These are phyloP conservation scores for Phytophthora capsici DNA, from an alignment of 352 stramenopile species.

Conservation along the genomic window DNA sequence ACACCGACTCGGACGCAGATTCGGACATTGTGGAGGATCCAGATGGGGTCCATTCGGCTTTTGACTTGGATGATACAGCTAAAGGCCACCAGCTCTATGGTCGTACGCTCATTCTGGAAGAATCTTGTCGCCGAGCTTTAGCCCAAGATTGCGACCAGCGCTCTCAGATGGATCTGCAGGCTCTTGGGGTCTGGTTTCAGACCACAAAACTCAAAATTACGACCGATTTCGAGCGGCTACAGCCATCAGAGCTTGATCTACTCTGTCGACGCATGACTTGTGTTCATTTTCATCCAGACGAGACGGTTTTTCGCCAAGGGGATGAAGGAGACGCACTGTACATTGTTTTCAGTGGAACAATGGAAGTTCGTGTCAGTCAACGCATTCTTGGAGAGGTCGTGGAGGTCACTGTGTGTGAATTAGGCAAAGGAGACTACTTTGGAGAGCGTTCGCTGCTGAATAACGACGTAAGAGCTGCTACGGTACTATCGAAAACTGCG, in stretches of 20 bases:
- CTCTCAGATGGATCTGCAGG: conserved; percentile 62
- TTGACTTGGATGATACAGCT: conserved; percentile 41
- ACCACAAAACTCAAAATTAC: conserved; percentile 80
- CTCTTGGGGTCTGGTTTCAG: conserved; percentile 77
- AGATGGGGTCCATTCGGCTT: conserved; percentile 48
- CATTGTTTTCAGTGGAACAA: conserved; percentile 65
- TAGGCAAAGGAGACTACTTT: conserved; percentile 76
- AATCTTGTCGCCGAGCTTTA: conserved; percentile 70
- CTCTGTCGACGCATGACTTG: conserved; percentile 68
- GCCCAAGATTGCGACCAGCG: conserved; percentile 56
- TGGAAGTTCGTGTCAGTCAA: conserved; percentile 71
- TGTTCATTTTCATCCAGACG: conserved; percentile 51
- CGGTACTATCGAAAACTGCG: conserved; percentile 59
- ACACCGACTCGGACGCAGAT: conserved; percentile 21
- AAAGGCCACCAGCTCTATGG: conserved; percentile 52
- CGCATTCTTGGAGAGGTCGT: conserved; percentile 65
- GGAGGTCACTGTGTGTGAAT: conserved; percentile 71
- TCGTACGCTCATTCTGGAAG: conserved; percentile 69
- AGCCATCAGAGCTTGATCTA: conserved; percentile 64
- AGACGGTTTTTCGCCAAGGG: conserved; percentile 72
- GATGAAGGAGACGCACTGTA: conserved; percentile 81
- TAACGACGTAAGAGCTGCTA: conserved; percentile 67
- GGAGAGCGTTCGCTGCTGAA: conserved; percentile 69
- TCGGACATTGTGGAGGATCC: conserved; percentile 33
- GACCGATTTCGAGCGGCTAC: conserved; percentile 69